These are phyloP conservation scores for Verticillium isaacii DNA, from an alignment of 2,329 filamentous ascomycete species.

Conservation along the genomic window DNA sequence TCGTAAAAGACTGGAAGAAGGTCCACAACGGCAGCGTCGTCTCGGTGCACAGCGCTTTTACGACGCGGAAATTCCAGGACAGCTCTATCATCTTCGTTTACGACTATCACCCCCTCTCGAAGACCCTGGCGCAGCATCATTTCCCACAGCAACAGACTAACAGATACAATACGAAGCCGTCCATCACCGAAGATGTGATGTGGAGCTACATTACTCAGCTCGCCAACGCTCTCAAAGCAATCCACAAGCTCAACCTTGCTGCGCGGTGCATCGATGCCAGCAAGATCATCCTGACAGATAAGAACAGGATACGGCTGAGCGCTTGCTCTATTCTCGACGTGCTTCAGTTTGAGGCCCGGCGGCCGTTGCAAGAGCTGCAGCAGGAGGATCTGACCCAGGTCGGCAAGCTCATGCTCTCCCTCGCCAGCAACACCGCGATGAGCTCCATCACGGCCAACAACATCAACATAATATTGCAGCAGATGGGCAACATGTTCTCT, in stretches of 20 bases:
- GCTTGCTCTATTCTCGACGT: slow-evolving; percentile 89
- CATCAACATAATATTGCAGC: slow-evolving; percentile 66
- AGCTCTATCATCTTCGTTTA: slow-evolving; percentile 92
- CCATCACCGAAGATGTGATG: slow-evolving; percentile 66
- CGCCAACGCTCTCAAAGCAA: slow-evolving; percentile 78
- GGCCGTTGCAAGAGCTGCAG: slow-evolving; percentile 70
- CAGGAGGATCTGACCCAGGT: slow-evolving; percentile 83
- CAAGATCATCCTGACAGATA: slow-evolving; percentile 87
- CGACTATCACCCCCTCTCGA: slow-evolving; percentile 87
- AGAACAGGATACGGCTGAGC: slow-evolving; percentile 82
- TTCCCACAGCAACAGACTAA: slow-evolving; percentile 41
- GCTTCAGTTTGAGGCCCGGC: slow-evolving; percentile 70
- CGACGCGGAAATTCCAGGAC: slow-evolving; percentile 86
- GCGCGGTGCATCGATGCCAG: slow-evolving; percentile 81
- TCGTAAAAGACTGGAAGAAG: slow-evolving; percentile 84
- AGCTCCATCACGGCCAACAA: slow-evolving; percentile 62
- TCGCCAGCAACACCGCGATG: slow-evolving; percentile 65
- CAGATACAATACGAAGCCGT: slow-evolving; percentile 38
- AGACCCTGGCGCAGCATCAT: slow-evolving; percentile 83
- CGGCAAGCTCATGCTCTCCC: slow-evolving; percentile 75
- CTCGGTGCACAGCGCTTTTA: slow-evolving; percentile 86
- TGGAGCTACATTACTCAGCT: slow-evolving; percentile 95
- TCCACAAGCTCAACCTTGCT: slow-evolving; percentile 76
- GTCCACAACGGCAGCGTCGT: slow-evolving; percentile 80
- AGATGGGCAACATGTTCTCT: slow-evolving; percentile 72